A percentile compares a stretch with the other conserved stretches of the same genome.
These are phyloP conservation scores for Stellera chamaejasme DNA, from an alignment of 345 rosid species.

Conservation along the genomic window DNA sequence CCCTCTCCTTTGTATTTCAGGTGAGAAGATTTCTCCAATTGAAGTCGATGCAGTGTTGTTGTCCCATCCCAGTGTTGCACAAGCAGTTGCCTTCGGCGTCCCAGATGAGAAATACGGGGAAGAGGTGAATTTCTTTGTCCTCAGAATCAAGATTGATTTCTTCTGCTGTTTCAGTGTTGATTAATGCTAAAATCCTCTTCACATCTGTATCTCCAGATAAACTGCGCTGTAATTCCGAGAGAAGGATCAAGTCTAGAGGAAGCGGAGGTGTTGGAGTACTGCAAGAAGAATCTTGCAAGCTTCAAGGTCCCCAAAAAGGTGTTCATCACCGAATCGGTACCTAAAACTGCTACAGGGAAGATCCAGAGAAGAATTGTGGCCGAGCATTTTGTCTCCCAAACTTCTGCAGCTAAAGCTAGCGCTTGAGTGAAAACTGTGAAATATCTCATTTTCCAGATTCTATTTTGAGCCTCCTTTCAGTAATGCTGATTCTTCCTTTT, in stretches of 20 bases:
- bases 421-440: slow-evolving; percentile 17
- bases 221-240: slow-evolving; percentile 81
- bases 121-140: slow-evolving; percentile 44
- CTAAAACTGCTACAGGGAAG: slow-evolving; percentile 58
- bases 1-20: slow-evolving; percentile 22
- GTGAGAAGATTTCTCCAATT: slow-evolving; percentile 94
- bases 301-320: slow-evolving; percentile 82
- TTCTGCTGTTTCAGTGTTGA: neutral
- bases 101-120: slow-evolving; percentile 97
- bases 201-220: slow-evolving; percentile 35
- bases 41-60: slow-evolving; percentile 87
- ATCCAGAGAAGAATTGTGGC: slow-evolving; percentile 62
- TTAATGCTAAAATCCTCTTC: neutral
- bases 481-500: too few species aligned
- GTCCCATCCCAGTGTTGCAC: slow-evolving; percentile 64
- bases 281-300: slow-evolving; percentile 72
- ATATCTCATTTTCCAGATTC: too few species aligned
- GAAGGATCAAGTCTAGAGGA: slow-evolving; percentile 49
- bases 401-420: slow-evolving; percentile 31
- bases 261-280: slow-evolving; percentile 44
- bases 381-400: slow-evolving; percentile 53
- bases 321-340: slow-evolving; percentile 41
- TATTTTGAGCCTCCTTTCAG: too few species aligned
- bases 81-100: slow-evolving; percentile 83
- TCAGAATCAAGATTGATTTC: neutral